Percentiles rank a stretch among this genome's conserved stretches.
phyloP scores from a whole-genome alignment of 306 rosid species.

The Pterocarpus santalinus region DNA sequence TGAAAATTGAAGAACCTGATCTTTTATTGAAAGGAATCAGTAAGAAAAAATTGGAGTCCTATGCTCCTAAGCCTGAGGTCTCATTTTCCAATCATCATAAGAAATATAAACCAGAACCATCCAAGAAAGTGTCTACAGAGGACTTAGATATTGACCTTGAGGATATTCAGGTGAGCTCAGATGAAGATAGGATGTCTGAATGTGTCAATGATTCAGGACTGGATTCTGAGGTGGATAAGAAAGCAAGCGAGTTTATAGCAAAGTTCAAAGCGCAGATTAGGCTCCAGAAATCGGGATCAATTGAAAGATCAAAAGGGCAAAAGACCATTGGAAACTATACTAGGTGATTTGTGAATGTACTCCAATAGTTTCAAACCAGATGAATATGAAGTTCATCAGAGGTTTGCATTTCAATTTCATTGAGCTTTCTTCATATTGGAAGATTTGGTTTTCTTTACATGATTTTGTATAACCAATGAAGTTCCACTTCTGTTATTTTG shows the following conservation, averaged over 20 bases:
- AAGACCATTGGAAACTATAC: constrained; percentile 48
- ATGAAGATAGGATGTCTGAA: constrained; percentile 55
- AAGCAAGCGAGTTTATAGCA: constrained; percentile 94
- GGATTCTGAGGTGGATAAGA: constrained; percentile 93
- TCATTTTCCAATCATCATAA: constrained; percentile 41
- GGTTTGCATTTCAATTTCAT: constrained; percentile 45
- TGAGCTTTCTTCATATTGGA: constrained; percentile 35
- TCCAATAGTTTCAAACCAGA: constrained; percentile 37
- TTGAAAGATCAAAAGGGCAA: constrained; percentile 73
- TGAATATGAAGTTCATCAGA: constrained; percentile 40
- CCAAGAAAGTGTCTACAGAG: constrained; percentile 51
- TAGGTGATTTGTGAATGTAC: constrained; percentile 57
- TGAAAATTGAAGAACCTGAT: constrained; percentile 53
- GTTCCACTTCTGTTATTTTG: constrained; percentile 44
- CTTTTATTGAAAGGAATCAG: constrained; percentile 36
- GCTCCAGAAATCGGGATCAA: constrained; percentile 84
- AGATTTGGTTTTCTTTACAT: constrained; percentile 18
- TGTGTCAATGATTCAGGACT: constrained; percentile 57
- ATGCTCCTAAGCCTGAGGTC: constrained; percentile 48
- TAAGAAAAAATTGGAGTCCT: constrained; percentile 48
- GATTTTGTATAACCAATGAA: constrained; percentile 27
- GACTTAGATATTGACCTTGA: constrained; percentile 54
- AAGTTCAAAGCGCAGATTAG: constrained; percentile 90
- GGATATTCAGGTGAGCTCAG: constrained; percentile 54
- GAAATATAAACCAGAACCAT: constrained; percentile 49